Conservation (phyloP, 2,329 filamentous ascomycete genomes). For the Fonsecaea erecta region DNA sequence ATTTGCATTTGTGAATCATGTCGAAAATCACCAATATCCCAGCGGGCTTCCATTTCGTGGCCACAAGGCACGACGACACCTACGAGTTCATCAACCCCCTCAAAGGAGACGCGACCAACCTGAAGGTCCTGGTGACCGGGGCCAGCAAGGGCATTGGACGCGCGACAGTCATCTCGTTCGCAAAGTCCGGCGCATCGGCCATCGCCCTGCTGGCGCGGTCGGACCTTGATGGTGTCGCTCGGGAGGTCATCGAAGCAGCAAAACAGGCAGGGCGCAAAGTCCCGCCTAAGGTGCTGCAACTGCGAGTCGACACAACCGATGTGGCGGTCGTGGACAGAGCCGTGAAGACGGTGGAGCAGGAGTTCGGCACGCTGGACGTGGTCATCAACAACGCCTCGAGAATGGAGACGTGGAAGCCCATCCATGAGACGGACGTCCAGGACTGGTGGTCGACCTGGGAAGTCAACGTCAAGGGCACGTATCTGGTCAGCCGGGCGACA, state of each 20-base stretch:
- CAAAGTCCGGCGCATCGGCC: constrained; percentile 43
- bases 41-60: constrained; percentile 8
- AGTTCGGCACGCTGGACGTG: constrained; percentile 40
- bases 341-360: constrained; percentile 41
- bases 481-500: constrained; percentile 35
- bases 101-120: constrained; percentile 41
- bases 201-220: constrained; percentile 62
- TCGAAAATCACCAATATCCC: not conserved
- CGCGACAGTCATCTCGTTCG: constrained; percentile 42
- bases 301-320: constrained; percentile 52
- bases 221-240: constrained; percentile 46
- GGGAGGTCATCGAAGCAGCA: constrained; percentile 45
- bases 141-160: constrained; percentile 45
- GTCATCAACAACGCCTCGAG: constrained; percentile 38
- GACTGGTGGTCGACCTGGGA: constrained; percentile 57
- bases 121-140: constrained; percentile 45
- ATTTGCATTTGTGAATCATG: not conserved
- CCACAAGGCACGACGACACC: constrained; percentile 52
- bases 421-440: constrained; percentile 40
- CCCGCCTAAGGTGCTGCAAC: constrained; percentile 48
- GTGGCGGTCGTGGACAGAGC: constrained; percentile 44
- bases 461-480: constrained; percentile 56
- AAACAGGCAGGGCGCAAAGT: constrained; percentile 42
- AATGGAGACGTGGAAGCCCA: constrained; percentile 30
- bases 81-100: constrained; percentile 57